Percentiles rank a stretch among this genome's conserved stretches.
phyloP scores from a whole-genome alignment of 257 asterid species.

The Fraxinus anomala region DNA sequence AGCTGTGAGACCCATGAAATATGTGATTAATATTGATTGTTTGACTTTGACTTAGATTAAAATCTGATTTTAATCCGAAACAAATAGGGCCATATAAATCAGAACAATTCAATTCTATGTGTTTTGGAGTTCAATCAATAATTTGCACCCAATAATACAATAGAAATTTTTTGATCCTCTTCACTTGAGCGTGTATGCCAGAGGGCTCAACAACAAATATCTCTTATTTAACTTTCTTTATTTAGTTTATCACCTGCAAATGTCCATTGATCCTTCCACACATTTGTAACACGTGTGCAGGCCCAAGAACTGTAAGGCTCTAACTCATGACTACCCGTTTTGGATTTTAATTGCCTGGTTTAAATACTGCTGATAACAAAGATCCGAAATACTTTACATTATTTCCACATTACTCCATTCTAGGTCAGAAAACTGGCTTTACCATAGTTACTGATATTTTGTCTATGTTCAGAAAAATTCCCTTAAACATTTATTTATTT shows the following conservation, averaged over 20 bases:
- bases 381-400: neutral
- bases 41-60: too few relatives aligned
- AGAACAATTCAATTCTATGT: neutral
- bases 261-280: neutral
- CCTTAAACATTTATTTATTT: neutral
- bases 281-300: neutral
- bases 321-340: neutral
- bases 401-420: neutral
- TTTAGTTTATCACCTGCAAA: neutral
- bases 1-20: too few relatives aligned
- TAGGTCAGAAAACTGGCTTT: neutral
- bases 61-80: too few relatives aligned
- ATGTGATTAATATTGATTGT: too few relatives aligned
- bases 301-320: neutral
- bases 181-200: neutral
- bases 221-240: neutral
- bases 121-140: neutral
- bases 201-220: neutral
- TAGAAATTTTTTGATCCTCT: neutral
- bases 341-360: neutral
- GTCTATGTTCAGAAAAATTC: neutral
- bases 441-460: neutral
- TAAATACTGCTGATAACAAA: constrained; percentile 7
- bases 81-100: neutral
- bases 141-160: neutral